A percentile compares a stretch with the other conserved stretches of the same genome.
phyloP scores from a whole-genome alignment of 2,329 filamentous ascomycete genomes.

The Niveomyces coronatus region DNA sequence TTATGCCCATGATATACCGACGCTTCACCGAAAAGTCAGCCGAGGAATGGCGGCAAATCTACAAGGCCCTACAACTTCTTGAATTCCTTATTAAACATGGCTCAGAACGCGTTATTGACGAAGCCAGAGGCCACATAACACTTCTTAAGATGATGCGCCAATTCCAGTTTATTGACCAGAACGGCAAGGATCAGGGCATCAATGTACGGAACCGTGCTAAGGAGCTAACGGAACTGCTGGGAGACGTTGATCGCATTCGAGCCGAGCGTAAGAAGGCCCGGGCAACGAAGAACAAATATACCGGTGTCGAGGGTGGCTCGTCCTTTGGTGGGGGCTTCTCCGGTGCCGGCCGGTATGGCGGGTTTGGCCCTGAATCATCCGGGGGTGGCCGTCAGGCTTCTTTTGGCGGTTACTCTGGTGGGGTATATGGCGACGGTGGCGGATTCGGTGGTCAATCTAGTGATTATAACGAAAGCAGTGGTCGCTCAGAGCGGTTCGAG shows the following conservation, averaged over 20 bases:
- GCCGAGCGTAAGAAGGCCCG: conserved; percentile 81
- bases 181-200: conserved; percentile 96
- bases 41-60: conserved; percentile 98
- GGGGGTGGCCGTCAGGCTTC: conserved; percentile 18
- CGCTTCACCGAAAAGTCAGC: conserved; percentile 97
- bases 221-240: conserved; percentile 85
- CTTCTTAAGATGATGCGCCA: conserved; percentile 97
- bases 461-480: conserved; percentile 56
- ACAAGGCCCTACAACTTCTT: conserved; percentile 93
- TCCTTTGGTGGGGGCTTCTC: conserved; percentile 50
- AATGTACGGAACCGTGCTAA: conserved; percentile 96
- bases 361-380: conserved; percentile 81
- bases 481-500: conserved; percentile 69
- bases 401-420: conserved; percentile 53
- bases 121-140: conserved; percentile 88
- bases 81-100: conserved; percentile 98
- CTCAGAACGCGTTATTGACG: conserved; percentile 93
- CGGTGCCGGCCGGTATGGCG: conserved; percentile 60
- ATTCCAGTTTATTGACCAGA: conserved; percentile 92
- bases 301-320: conserved; percentile 78
- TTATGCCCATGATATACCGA: conserved; percentile 99
- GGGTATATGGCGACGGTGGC: conserved; percentile 91
- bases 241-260: conserved; percentile 82
- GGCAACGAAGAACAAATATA: conserved; percentile 86
- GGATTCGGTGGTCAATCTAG: conserved; percentile 73